A percentile compares a stretch with the other conserved stretches of the same genome.
These are phyloP conservation scores for Blastobotrys peoriensis DNA, from an alignment of 805 yeast genomes.

Conservation along the genomic window DNA sequence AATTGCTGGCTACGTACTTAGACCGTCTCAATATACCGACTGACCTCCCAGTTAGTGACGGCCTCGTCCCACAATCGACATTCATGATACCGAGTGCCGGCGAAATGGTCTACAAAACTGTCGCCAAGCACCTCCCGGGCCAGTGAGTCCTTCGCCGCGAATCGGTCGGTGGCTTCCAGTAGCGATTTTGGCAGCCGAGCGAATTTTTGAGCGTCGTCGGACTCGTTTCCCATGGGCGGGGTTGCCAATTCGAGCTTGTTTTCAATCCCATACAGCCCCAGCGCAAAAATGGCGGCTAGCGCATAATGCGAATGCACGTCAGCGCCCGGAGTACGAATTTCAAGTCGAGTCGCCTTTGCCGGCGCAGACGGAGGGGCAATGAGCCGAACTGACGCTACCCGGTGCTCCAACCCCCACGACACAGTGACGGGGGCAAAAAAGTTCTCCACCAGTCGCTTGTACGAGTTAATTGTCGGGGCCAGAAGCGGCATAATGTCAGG, in stretches of 20 bases:
- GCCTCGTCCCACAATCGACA: slow-evolving; percentile 26
- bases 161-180: slow-evolving; percentile 23
- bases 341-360: slow-evolving; percentile 27
- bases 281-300: slow-evolving; percentile 29
- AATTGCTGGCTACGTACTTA: slow-evolving; percentile 9
- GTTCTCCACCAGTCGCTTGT: slow-evolving; percentile 30
- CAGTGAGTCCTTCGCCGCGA: slow-evolving; percentile 21
- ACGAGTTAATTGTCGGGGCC: slow-evolving; percentile 33
- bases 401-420: slow-evolving; percentile 32
- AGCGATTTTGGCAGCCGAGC: slow-evolving; percentile 25
- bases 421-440: slow-evolving; percentile 35
- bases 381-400: slow-evolving; percentile 30
- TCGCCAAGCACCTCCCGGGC: slow-evolving; percentile 35
- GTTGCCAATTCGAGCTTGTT: slow-evolving; percentile 20
- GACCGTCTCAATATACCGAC: slow-evolving; percentile 29
- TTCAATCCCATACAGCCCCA: slow-evolving; percentile 28
- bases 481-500: slow-evolving; percentile 31
- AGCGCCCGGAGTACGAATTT: slow-evolving; percentile 34
- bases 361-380: slow-evolving; percentile 25
- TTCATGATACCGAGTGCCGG: slow-evolving; percentile 29
- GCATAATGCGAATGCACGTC: slow-evolving; percentile 32
- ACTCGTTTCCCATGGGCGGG: slow-evolving; percentile 27
- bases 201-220: slow-evolving; percentile 17
- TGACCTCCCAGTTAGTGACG: slow-evolving; percentile 32
- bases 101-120: slow-evolving; percentile 31